A percentile compares a stretch with the other conserved stretches of the same genome.
Conservation (phyloP, 257 asterid species). For the Plantago ovata region DNA sequence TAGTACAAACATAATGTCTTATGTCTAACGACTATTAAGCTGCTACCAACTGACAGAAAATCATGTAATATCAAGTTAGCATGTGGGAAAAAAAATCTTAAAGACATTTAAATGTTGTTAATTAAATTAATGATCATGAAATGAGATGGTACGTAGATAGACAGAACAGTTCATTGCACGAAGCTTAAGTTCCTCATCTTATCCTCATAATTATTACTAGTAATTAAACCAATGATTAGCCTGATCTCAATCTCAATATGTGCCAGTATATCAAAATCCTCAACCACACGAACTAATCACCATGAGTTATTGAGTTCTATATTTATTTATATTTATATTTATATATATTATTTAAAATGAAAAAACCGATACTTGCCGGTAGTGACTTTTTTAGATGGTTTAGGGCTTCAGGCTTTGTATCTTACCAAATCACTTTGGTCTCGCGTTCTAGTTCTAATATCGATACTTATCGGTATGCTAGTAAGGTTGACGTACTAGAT, state of each 20-base stretch:
- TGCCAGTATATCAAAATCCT: conserved; percentile 4
- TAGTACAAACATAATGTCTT: conserved; percentile 1
- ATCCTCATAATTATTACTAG: background rate
- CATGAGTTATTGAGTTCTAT: background rate
- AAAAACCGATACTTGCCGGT: too few relatives aligned
- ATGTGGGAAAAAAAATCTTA: background rate
- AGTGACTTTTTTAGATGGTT: too few relatives aligned
- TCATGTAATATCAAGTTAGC: conserved; percentile 5
- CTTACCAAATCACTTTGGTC: too few relatives aligned
- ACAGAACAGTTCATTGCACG: conserved; percentile 6
- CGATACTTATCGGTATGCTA: too few relatives aligned
- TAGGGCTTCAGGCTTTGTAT: too few relatives aligned
- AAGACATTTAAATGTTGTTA: background rate
- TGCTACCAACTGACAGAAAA: background rate
- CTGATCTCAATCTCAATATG: background rate
- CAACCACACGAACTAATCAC: conserved; percentile 2
- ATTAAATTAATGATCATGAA: background rate
- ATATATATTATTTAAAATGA: too few relatives aligned
- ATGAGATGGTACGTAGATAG: background rate
- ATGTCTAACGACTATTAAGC: conserved; percentile 1
- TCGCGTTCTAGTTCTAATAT: too few relatives aligned
- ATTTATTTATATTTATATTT: background rate
- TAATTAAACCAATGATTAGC: conserved; percentile 1
- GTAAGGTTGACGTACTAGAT: too few relatives aligned
- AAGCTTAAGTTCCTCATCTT: background rate